Evolutionary conservation across 2,329 filamentous ascomycete species (phyloP), one percentile per base, ranked within the genome.

Genomic region (Fusarium sulawesiense): DNA sequence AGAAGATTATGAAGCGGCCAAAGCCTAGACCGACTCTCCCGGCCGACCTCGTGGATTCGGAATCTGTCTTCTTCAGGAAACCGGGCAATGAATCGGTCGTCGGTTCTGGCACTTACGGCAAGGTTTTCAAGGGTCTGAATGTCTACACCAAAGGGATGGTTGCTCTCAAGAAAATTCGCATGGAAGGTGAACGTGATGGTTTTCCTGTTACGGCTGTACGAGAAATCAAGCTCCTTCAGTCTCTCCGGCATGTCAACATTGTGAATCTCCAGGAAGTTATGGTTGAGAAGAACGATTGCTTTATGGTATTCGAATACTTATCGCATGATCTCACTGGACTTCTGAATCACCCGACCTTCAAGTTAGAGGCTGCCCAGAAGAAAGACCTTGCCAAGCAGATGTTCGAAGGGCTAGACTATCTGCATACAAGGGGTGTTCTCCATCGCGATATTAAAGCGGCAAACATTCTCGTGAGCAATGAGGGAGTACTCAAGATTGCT

Each of bases 231-330:
- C 84, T 97, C 25, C 85, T 97, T n/a, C 93, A 97, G 77, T 94
- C 92, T 6, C 85, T 97, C 23, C 90, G 91, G 68, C 93, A 97
- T 75, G 83, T 86, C 63, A 97, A 97, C 75, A 90, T 97, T 53
- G 93, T 97, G 60, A 89, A 90, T 42, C 83, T 97, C 20, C 89
- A 92, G 71, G 94, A 97, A 81, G 93, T 97, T 71, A 99, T 99
- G 96, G 96, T 99, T 4, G 96, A 99, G 81, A 93, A 92, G 77
- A 98, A 98, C 73, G 94, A 98, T 80, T 99, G 96, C 79, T 99
- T 97, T 81, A 99, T 99, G 96, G 96, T 99, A 5, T 99, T 99
- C 71, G 96, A 99, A 79, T 99, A 99, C 77, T 86, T 98, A 32
- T 95, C 96, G 3, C 96, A 99, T 78, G 96, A 99, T 79, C 84